Base-by-base conservation (phyloP, 1,284 basidiomycete species). In the Naganishia cerealis region DNA sequence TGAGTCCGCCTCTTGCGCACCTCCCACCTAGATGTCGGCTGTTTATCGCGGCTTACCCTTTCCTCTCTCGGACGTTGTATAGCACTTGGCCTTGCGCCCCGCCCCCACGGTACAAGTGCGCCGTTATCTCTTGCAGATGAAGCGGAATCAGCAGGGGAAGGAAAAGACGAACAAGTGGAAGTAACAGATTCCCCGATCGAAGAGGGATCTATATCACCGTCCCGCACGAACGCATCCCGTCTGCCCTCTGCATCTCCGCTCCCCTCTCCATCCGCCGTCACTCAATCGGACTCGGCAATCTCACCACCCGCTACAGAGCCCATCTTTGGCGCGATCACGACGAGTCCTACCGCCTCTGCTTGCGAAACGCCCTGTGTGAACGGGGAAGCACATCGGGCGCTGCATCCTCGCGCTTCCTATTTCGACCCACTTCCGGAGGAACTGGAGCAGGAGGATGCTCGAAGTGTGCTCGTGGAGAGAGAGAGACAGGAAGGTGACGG, bases 291-390 rank as follows among this genome's bases (percentile, higher is more conserved):
- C n/a, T 26, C 59, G 7, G 59, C 48, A 10, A 13, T 62, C 21
- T 18, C 43, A 15, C 43, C 43, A 46, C 59, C 50, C 8, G 16
- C 42, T 7, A 15, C 46, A 1, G 40, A 58, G 29, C 40, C 12
- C 13, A 52, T 62, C 26, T 62, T 39, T 38, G 59, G 40, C 36
- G 48, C 39, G 15, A 62, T 62, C 2, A 40, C 48, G 4, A 53
- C 59, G 13, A 53, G 48, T 13, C 59, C 59, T 0, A 53, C 59
- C 3, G 59, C 59, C 3, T 62, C 59, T 1, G 59, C 59, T 21
- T 62, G 59, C 48, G 59, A 52, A 36, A 62, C 59, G 18, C 59
- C 59, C 0, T 62, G 59, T 39, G 7, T 53, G 16, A 50, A 62
- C 48, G 21, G 33, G 8, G 36, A 33, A 21, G 48, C 48, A 26